Base-by-base conservation (phyloP, 148 eudicot genomes). In the Fagopyrum tataricum region DNA sequence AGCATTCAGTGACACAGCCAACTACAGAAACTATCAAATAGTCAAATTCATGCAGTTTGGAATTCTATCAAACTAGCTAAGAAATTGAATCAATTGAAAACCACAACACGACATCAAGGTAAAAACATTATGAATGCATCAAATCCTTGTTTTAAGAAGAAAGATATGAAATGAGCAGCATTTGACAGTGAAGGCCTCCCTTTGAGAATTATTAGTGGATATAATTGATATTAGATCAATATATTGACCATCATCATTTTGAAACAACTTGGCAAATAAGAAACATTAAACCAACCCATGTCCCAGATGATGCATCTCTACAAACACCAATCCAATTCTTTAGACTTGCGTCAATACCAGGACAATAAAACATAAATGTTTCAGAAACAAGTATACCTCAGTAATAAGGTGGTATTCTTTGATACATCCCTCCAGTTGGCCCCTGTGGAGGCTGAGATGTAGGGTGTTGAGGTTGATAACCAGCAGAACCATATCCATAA, bases 401-500 rank as follows among this genome's bases (percentile, higher is more conserved):
- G 73, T 84, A 91, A 76, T 89, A 90, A 48, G 96, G 97, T 11
- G 96, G 98, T 83, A 84, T 80, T 61, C 96, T 87, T 73, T 83
- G 97, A 72, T 88, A 91, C 90, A 85, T 83, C 64, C 88, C 89
- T 59, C 90, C 82, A 42, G 88, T 85, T n/a, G 97, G 97, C 49
- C 81, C 85, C 70, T 92, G 87, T 44, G 96, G 89, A 66, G 91
- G 85, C 89, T 70, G 85, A 26, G 44, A 72, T 47, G 89, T 70
- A 11, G 84, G 96, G 48, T 77, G 77, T 75, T 85, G 96, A 5
- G 85, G 41, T 59, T 79, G 79, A 74, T 80, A 88, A 18, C 78
- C 87, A 75, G 79, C 58, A 2, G 89, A 66, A 5, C 79, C 52
- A 70, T 73, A 49, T 37, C 97, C 97, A 74, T 90, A 87, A 74